Percentiles rank a stretch among this genome's conserved stretches.
These are phyloP conservation scores for Metschnikowia anglica DNA, from an alignment of 805 yeast genomes.

Conservation along the genomic window DNA sequence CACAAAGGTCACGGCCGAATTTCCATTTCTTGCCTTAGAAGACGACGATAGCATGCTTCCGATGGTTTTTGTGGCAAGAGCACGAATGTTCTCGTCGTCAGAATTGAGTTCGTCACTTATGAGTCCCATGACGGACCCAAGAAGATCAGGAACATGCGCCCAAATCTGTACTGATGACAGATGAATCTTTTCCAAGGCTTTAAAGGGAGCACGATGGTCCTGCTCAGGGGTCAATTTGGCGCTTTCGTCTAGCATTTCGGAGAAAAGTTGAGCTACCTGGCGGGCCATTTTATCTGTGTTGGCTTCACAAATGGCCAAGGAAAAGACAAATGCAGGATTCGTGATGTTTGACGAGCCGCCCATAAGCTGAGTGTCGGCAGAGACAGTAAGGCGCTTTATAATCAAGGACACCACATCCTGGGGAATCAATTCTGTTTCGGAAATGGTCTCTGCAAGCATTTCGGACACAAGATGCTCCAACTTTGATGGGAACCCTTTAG, in stretches of 20 bases:
- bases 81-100: slow-evolving; percentile 59
- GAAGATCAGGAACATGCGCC: slow-evolving; percentile 72
- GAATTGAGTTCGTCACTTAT: slow-evolving; percentile 79
- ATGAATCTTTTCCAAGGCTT: slow-evolving; percentile 61
- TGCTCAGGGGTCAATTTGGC: slow-evolving; percentile 18
- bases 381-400: slow-evolving; percentile 49
- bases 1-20: slow-evolving; percentile 57
- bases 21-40: slow-evolving; percentile 30
- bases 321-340: slow-evolving; percentile 63
- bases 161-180: slow-evolving; percentile 64
- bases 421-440: slow-evolving; percentile 69
- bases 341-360: slow-evolving; percentile 30
- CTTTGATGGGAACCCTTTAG: slow-evolving; percentile 46
- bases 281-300: slow-evolving; percentile 75
- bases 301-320: slow-evolving; percentile 64
- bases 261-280: slow-evolving; percentile 72
- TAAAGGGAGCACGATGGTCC: slow-evolving; percentile 24
- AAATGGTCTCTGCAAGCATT: slow-evolving; percentile 69
- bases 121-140: slow-evolving; percentile 72
- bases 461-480: slow-evolving; percentile 66
- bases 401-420: slow-evolving; percentile 58
- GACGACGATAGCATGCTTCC: slow-evolving; percentile 54
- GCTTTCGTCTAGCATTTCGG: slow-evolving; percentile 66
- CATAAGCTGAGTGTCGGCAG: slow-evolving; percentile 33
- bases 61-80: slow-evolving; percentile 69